Evolutionary conservation across 2,329 filamentous ascomycete species (phyloP), one percentile per base, ranked within the genome.

Genomic region (Aspergillus tamarii): DNA sequence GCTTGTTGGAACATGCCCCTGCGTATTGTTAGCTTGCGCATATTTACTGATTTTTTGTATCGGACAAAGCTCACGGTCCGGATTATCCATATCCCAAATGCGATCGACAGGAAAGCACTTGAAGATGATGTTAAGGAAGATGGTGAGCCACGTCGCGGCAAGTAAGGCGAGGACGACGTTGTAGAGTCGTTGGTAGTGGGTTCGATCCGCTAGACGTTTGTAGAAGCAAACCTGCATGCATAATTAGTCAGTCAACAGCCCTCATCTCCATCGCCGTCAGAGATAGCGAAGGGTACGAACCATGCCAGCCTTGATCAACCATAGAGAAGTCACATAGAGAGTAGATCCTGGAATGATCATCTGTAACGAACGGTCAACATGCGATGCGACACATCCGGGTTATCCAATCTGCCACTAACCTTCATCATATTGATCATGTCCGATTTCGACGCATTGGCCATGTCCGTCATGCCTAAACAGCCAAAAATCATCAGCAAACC

Each of bases 281-380:
- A 21, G 21, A 48, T 26, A 9, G 2, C 9, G 9, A 53, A 12
- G n/a, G 7, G 21, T 36, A 54, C 52, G 46, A n/a, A 70, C 66
- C 68, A 70, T 64, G 55, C 65, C 63, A 16, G 62, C 62, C 57
- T 70, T 70, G 65, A 70, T 70, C 32, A 70, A 41, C 68, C 68
- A 70, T 1, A 70, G 59, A 28, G 68, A 66, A n/a, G 66, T 70
- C 21, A 70, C 65, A 59, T 70, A 70, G 6, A 70, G 59, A 9
- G 66, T 70, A 50, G 68, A 70, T 16, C 68, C 68, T 41, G 68
- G 68, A 36, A 70, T 68, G 60, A 70, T 67, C 68, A 70, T 67
- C 66, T 69, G 43, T 32, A 23, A n/a, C 11, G 21, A 16, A 50
- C 14, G 21, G 26, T 21, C 54, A 46, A 21, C 28, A 32, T 43